A percentile compares a stretch with the other conserved stretches of the same genome.
Conservation (phyloP, 441 rosid genomes). For the Geranium incanum region DNA sequence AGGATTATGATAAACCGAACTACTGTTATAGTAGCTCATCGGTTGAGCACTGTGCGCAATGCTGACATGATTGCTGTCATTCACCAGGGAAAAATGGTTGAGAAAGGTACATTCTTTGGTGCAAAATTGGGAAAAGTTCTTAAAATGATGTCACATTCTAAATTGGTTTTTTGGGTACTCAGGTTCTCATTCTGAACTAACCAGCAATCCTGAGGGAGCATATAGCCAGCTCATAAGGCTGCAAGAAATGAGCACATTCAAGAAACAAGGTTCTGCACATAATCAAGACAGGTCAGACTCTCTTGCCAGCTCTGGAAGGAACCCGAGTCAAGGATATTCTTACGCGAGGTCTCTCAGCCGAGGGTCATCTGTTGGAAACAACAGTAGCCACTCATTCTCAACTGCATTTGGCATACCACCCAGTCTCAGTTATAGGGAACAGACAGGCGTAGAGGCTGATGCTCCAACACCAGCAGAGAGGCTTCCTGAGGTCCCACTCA, state of each 20-base stretch:
- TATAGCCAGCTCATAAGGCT: slow-evolving; percentile 45
- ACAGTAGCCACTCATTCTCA: slow-evolving; percentile 30
- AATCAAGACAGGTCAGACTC: slow-evolving; percentile 21
- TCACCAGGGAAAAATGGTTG: slow-evolving; percentile 54
- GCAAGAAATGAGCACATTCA: slow-evolving; percentile 30
- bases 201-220: slow-evolving; percentile 49
- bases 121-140: neutral
- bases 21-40: slow-evolving; percentile 68
- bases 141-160: neutral
- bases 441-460: slow-evolving; percentile 24
- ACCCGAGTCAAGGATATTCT: slow-evolving; percentile 35
- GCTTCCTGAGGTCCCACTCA: slow-evolving; percentile 36
- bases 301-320: slow-evolving; percentile 26
- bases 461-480: slow-evolving; percentile 14
- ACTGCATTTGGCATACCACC: slow-evolving; percentile 38
- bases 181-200: slow-evolving; percentile 66
- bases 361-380: slow-evolving; percentile 24
- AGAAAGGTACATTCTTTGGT: slow-evolving; percentile 39
- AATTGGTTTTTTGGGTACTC: slow-evolving; percentile 12
- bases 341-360: slow-evolving; percentile 37
- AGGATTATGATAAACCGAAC: slow-evolving; percentile 56
- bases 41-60: slow-evolving; percentile 57
- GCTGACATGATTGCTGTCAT: slow-evolving; percentile 63
- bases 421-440: slow-evolving; percentile 21
- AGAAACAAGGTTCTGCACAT: slow-evolving; percentile 19